These are phyloP conservation scores for Rhodocollybia butyracea DNA, from an alignment of 768 basidiomycete species.

Conservation along the genomic window DNA sequence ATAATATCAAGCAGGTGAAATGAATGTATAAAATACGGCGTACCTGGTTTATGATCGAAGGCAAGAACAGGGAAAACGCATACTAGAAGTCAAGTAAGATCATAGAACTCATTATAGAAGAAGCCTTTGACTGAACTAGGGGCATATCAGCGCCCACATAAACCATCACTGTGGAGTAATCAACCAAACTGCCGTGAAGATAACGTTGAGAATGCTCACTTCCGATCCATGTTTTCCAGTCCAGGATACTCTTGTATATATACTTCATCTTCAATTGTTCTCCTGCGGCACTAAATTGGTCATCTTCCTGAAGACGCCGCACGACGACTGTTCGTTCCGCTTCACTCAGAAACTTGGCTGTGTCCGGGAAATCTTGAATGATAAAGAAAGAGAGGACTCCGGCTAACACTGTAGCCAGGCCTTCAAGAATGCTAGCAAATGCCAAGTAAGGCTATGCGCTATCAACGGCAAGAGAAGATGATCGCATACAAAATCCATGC, in stretches of 20 bases:
- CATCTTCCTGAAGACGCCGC: conserved; percentile 60
- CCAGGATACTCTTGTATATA: conserved; percentile 54
- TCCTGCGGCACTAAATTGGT: conserved; percentile 72
- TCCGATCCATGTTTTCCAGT: conserved; percentile 72
- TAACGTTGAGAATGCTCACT: conserved; percentile 28
- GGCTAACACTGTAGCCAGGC: conserved; percentile 64
- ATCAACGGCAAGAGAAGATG: not conserved
- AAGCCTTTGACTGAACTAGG: conserved; percentile 22
- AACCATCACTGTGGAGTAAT: conserved; percentile 41
- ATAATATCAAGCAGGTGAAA: not conserved
- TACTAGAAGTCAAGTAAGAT: conserved; percentile 30
- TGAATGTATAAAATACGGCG: conserved; percentile 13
- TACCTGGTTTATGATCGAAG: conserved; percentile 73
- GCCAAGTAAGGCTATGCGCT: not conserved
- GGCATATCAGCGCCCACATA: conserved; percentile 61
- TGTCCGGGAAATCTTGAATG: conserved; percentile 82
- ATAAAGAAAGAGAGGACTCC: conserved; percentile 69
- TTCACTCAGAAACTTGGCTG: conserved; percentile 73
- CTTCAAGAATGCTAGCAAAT: conserved; percentile 50
- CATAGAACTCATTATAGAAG: not conserved
- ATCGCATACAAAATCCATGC: conserved; percentile 68
- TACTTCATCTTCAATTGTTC: conserved; percentile 58
- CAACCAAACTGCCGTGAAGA: not conserved
- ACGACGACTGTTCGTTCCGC: conserved; percentile 65
- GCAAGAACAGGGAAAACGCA: conserved; percentile 75